Evolutionary conservation across 331 rosid species (phyloP), one percentile per base, ranked within the genome.

Genomic region (Telfairia occidentalis): DNA sequence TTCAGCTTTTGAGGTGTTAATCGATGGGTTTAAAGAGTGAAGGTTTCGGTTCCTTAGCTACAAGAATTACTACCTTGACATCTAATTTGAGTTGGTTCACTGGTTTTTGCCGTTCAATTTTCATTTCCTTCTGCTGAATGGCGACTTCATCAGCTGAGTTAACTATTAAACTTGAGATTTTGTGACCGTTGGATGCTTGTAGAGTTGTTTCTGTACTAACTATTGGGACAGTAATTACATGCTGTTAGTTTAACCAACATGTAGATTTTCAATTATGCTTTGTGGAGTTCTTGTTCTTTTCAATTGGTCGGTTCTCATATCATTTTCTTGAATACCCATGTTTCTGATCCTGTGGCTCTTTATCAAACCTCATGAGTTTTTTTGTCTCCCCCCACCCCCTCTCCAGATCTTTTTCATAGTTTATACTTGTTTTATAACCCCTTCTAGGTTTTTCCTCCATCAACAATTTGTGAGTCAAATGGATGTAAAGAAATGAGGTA

Each of bases 401-500:
- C 4, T 26, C 0, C 28, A 8, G 38, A 26, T 24, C 15, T 45
- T 7, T 45, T 26, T 45, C 24, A 16, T 34, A 23, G 48, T 38
- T 81, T 26, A 7, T 9, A 15, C 34, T 0, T 49, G 18, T 2
- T 55, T 55, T 52, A 71, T 38, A 54, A 49, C 37, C 66, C 45
- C 23, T 72, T 86, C 32, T 76, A 89, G 98, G 90, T 59, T 83
- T 40, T 84, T 74, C 72, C 89, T 76, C 79, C 87, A 57, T 63
- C 93, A 46, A 30, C 83, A 12, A 81, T 73, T 75, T 80, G 87
- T 6, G 90, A 88, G 76, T 37, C 81, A 79, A 88, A 87, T 45
- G 89, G 97, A 16, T 63, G 82, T 66, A 87, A 86, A 75, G 97
- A 87, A 40, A 53, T 78, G 54, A 89, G 96, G 97, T 93, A 79